phyloP scores from a whole-genome alignment of 768 basidiomycete genomes.

The Leccinum variicolor region DNA sequence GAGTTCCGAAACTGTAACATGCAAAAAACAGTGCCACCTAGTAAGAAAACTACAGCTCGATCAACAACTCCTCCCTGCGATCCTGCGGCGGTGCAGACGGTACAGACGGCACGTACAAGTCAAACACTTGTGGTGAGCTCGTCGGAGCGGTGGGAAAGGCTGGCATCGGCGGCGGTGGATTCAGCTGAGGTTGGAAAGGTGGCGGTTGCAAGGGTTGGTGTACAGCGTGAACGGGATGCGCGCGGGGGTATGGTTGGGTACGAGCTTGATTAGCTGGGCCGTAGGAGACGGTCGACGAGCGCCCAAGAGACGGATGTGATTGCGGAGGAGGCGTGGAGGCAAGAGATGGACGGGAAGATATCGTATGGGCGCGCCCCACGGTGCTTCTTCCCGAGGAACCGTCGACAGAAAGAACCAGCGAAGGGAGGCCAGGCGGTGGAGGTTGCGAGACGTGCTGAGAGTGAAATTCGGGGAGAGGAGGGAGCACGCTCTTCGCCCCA shows the following conservation, averaged over 20 bases:
- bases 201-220: conserved; percentile 12
- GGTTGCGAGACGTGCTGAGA: conserved; percentile 20
- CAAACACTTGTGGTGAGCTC: conserved; percentile 49
- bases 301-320: conserved; percentile 20
- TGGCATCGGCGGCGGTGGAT: conserved; percentile 47
- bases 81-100: conserved; percentile 50
- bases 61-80: conserved; percentile 57
- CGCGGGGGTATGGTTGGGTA: conserved; percentile 6
- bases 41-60: conserved; percentile 32
- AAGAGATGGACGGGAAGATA: conserved; percentile 20
- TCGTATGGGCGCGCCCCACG: conserved; percentile 29
- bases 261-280: conserved; percentile 5
- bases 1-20: too few relatives aligned
- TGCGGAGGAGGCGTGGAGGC: conserved; percentile 12
- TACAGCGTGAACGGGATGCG: background rate
- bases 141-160: conserved; percentile 69
- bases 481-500: background rate
- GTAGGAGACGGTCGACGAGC: conserved; percentile 22
- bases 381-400: conserved; percentile 15
- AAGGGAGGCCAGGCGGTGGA: conserved; percentile 14
- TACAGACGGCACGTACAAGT: conserved; percentile 46
- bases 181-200: conserved; percentile 18
- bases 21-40: background rate
- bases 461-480: conserved; percentile 8
- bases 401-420: conserved; percentile 15